Evolutionary conservation across 108 stramenopile species (phyloP), one percentile per base, ranked within the genome.

Genomic region (Cyclotella sp.): DNA sequence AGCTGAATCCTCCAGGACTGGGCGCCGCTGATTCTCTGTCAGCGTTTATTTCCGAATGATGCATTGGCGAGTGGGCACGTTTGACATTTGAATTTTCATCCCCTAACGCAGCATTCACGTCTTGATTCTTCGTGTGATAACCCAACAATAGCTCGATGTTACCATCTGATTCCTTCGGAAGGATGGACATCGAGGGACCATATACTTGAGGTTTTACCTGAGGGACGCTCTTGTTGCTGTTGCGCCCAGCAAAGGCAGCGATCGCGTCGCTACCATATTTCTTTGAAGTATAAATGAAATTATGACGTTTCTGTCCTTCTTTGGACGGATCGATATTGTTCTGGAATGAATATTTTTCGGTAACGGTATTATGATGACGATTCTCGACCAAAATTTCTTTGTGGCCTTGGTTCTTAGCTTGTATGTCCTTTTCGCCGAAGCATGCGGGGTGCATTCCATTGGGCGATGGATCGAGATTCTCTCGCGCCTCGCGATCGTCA

Each of bases 1-100:
- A 82, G 49, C 81, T 82, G 51, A 82, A 82, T 40, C 70, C 75
- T 52, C 49, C 61, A 16, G 41, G 52, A 63, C 10, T 54, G 61
- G 65, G 58, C 14, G 22, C 19, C 18, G 58, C 42, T 3, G 30
- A 18, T 68, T 34, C 67, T 21, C 16, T 68, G 3, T 12, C 63
- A 5, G 29, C 18, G 5, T 24, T 26, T 3, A 42, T 26, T 10
- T 43, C 22, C 24, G 26, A 27, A 27, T 13, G 22, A 64, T 64
- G 0, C 44, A 29, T 3, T 13, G 63, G 63, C 42, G 63, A 45
- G 22, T 34, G 12, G 22, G 28, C 49, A 34, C 49, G 49, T 18
- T 68, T 68, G 45, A 29, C 19, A 21, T 64, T 19, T 5, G 44
- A 3, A 68, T 40, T 58, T 57, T 58, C 54, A 15, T 70, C 55